phyloP scores from a whole-genome alignment of 2,329 filamentous ascomycete species.

The Colletotrichum limetticola region DNA sequence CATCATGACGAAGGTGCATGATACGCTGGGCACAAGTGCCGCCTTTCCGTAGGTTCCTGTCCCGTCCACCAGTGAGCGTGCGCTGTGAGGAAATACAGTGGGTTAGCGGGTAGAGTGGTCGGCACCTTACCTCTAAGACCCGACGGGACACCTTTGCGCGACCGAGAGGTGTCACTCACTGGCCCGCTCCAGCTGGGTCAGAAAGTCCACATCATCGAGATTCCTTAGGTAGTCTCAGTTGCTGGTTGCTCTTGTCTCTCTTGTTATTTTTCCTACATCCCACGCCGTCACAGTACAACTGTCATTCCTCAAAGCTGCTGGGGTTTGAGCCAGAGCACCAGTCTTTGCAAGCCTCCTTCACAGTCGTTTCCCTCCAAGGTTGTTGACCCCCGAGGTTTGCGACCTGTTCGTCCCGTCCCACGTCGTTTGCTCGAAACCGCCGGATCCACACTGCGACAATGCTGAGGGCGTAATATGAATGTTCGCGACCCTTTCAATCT shows the following conservation, averaged over 20 bases:
- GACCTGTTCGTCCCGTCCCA: conserved; percentile 22
- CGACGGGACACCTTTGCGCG: background rate
- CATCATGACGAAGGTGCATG: too few species aligned
- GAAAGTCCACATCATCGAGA: conserved; percentile 34
- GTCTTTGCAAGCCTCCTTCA: background rate
- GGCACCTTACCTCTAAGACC: background rate
- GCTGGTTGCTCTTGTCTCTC: conserved; percentile 26
- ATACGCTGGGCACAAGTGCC: too few species aligned
- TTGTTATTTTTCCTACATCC: conserved; percentile 31
- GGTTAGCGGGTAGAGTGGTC: conserved; percentile 6
- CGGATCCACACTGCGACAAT: conserved; percentile 33
- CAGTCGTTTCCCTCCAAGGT: background rate
- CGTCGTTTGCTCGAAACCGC: conserved; percentile 29
- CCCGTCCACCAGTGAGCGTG: conserved; percentile 2
- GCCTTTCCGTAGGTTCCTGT: background rate
- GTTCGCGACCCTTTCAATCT: conserved; percentile 55
- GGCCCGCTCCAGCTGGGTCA: conserved; percentile 7
- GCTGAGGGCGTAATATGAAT: conserved; percentile 46
- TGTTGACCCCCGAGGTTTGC: conserved; percentile 1
- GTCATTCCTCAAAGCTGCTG: conserved; percentile 7
- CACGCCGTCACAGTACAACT: conserved; percentile 26
- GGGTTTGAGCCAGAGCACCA: conserved; percentile 6
- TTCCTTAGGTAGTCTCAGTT: conserved; percentile 17
- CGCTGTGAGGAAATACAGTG: background rate
- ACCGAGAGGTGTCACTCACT: background rate